Evolutionary conservation across 352 stramenopile species (phyloP).

Genomic region (Phytopythium aichiense): DNA sequence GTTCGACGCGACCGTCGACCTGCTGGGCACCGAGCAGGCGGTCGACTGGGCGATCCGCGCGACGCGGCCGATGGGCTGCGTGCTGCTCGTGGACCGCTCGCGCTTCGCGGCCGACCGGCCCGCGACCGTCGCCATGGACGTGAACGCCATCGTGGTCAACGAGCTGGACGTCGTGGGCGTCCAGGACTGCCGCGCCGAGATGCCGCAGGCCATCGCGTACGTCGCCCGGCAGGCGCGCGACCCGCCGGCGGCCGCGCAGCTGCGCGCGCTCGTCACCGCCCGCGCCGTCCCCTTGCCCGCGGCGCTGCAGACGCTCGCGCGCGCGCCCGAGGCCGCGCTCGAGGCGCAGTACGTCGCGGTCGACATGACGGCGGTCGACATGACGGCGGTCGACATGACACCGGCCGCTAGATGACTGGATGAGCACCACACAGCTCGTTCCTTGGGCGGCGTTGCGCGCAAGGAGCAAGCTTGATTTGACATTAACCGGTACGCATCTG

Average conservation of each 20-base stretch:
- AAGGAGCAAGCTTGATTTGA: no score
- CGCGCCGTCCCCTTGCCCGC: neutral
- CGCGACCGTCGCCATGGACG: conserved; percentile 38
- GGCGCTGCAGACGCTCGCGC: neutral
- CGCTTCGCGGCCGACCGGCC: conserved; percentile 27
- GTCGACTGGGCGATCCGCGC: conserved; percentile 33
- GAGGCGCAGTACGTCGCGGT: conserved; percentile 5
- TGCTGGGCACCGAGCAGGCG: conserved; percentile 42
- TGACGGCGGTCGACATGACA: no score
- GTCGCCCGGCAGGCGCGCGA: conserved; percentile 18
- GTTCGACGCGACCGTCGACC: conserved; percentile 47
- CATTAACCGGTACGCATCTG: no score
- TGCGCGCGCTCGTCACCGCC: conserved; percentile 13
- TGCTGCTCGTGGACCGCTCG: conserved; percentile 33
- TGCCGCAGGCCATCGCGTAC: conserved; percentile 43
- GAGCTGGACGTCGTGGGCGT: conserved; percentile 48
- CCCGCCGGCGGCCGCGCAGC: conserved; percentile 12
- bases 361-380: neutral
- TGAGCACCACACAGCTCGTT: no score
- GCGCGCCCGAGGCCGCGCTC: neutral
- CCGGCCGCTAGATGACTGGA: no score
- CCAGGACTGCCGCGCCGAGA: conserved; percentile 23
- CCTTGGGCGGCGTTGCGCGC: no score
- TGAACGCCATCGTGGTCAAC: conserved; percentile 70
- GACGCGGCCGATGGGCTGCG: conserved; percentile 41